These are phyloP conservation scores for Barnettozyma pratensis DNA, from an alignment of 805 yeast species.

Conservation along the genomic window DNA sequence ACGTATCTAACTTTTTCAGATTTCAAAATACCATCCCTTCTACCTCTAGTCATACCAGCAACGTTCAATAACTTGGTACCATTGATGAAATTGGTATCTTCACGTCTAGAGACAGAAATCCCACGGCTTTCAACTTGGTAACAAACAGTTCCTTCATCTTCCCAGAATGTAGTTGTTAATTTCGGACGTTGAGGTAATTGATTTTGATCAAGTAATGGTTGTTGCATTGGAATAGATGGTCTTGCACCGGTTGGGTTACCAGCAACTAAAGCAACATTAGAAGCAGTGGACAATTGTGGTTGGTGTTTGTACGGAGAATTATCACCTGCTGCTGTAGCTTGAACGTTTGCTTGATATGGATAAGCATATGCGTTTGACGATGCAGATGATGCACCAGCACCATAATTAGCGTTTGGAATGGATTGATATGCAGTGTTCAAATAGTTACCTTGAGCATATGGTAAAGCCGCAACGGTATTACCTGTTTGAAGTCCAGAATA, in stretches of 20 bases:
- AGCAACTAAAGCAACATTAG: background rate
- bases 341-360: slow-evolving; percentile 8
- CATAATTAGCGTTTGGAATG: background rate
- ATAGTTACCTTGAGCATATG: background rate
- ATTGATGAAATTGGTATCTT: slow-evolving; percentile 68
- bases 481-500: background rate
- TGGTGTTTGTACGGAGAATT: slow-evolving; percentile 2
- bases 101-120: slow-evolving; percentile 61
- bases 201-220: slow-evolving; percentile 22
- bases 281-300: background rate
- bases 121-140: slow-evolving; percentile 70
- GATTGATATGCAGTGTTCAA: background rate
- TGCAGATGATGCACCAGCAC: background rate
- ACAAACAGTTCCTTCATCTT: slow-evolving; percentile 66
- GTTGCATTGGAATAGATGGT: slow-evolving; percentile 9
- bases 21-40: slow-evolving; percentile 66
- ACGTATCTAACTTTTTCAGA: slow-evolving; percentile 64
- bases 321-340: background rate
- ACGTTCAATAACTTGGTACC: slow-evolving; percentile 67
- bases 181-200: slow-evolving; percentile 43
- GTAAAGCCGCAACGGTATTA: background rate
- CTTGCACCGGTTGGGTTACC: slow-evolving; percentile 6
- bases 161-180: slow-evolving; percentile 73
- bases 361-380: slow-evolving; percentile 8
- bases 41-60: slow-evolving; percentile 69